A percentile compares a stretch with the other conserved stretches of the same genome.
These are phyloP conservation scores for Russula ochroleuca DNA, from an alignment of 768 basidiomycete genomes.

Conservation along the genomic window DNA sequence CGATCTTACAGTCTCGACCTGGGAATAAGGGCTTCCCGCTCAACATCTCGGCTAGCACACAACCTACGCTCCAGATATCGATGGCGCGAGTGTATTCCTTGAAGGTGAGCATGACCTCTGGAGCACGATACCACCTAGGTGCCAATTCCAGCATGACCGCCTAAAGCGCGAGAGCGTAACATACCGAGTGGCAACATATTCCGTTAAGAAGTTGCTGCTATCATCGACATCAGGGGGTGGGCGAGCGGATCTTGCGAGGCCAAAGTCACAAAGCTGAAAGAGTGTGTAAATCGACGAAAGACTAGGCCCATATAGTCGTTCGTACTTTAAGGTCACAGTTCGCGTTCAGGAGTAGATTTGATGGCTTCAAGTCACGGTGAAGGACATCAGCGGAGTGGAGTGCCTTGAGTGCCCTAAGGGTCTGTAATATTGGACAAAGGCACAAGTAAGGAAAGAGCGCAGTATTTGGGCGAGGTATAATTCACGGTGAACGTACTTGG, in stretches of 20 bases:
- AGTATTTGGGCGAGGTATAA: neutral
- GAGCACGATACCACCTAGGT: conserved; percentile 89
- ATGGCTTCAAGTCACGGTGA: conserved; percentile 93
- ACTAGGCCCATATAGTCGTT: neutral
- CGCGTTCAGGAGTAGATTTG: conserved; percentile 90
- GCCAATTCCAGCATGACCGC: conserved; percentile 12
- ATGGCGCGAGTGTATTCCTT: conserved; percentile 90
- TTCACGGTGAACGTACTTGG: conserved; percentile 51
- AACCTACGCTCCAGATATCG: conserved; percentile 85
- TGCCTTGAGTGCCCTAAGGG: conserved; percentile 89
- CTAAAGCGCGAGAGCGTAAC: conserved; percentile 23
- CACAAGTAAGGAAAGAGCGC: too few relatives aligned
- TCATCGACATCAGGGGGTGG: conserved; percentile 73
- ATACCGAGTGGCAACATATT: conserved; percentile 93
- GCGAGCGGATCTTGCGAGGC: conserved; percentile 74
- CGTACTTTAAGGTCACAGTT: conserved; percentile 92
- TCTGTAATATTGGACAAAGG: conserved; percentile 40
- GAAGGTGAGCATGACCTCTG: conserved; percentile 97
- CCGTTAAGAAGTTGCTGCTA: conserved; percentile 79
- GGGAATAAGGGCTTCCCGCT: conserved; percentile 91
- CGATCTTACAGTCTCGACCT: conserved; percentile 77
- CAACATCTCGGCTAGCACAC: conserved; percentile 87
- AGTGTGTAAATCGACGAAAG: neutral
- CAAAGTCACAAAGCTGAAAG: conserved; percentile 75
- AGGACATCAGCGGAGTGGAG: conserved; percentile 94